A percentile compares a stretch with the other conserved stretches of the same genome.
These are phyloP conservation scores for Talaromyces albobiverticillius DNA, from an alignment of 2,329 filamentous ascomycete species.

Conservation along the genomic window DNA sequence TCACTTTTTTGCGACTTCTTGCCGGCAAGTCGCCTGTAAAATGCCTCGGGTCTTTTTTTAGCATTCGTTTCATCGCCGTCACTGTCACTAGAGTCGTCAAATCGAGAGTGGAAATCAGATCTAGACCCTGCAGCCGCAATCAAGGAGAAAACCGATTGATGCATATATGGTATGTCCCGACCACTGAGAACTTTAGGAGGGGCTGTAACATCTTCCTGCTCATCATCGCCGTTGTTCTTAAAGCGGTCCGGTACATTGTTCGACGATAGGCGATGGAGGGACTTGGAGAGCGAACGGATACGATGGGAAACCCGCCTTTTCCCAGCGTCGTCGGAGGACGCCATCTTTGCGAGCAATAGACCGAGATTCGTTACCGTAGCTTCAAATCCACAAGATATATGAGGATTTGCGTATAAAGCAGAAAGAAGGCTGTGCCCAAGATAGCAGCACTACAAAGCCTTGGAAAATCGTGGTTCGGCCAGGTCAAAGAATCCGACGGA, in stretches of 20 bases:
- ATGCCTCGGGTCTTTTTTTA: constrained; percentile 15
- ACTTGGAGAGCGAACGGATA: constrained; percentile 39
- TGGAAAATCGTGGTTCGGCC: not conserved
- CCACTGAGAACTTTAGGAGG: constrained; percentile 44
- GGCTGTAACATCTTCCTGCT: constrained; percentile 59
- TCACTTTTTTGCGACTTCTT: constrained; percentile 10
- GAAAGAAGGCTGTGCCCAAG: not conserved
- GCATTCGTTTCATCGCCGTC: constrained; percentile 48
- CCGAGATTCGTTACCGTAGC: not conserved
- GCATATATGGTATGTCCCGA: constrained; percentile 65
- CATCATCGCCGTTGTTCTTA: constrained; percentile 55
- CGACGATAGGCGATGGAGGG: constrained; percentile 44
- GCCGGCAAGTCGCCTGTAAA: constrained; percentile 12
- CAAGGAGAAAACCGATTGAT: constrained; percentile 90
- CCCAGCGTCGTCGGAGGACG: constrained; percentile 41
- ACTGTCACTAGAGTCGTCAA: constrained; percentile 81
- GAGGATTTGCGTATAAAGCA: not conserved
- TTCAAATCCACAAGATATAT: not conserved
- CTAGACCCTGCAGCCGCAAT: constrained; percentile 83
- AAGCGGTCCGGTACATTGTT: constrained; percentile 58
- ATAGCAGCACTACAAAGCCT: not conserved
- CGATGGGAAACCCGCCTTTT: constrained; percentile 43
- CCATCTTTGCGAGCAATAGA: constrained; percentile 22
- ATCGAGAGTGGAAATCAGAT: constrained; percentile 76
- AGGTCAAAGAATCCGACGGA: not conserved